A percentile compares a stretch with the other conserved stretches of the same genome.
Evolutionary conservation across 768 basidiomycete species (phyloP).

Genomic region (Rhodosporidiobolus sp.): DNA sequence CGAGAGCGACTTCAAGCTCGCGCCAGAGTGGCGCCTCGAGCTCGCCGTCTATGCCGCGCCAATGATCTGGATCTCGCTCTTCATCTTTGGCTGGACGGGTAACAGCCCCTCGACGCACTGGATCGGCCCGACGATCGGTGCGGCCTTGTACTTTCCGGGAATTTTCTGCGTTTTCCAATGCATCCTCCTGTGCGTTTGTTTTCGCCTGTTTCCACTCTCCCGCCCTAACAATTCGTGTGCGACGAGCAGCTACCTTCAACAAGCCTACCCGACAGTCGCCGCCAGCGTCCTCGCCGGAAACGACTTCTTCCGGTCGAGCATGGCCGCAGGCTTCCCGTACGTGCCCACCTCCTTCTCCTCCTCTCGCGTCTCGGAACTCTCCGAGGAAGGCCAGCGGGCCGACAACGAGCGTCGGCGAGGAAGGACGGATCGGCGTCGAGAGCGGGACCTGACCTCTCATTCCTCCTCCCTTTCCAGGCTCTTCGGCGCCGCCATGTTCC

Average conservation of each 20-base stretch:
- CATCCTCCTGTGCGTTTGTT: slow-evolving; percentile 16
- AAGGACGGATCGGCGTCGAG: too few species aligned
- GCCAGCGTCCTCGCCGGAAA: slow-evolving; percentile 48
- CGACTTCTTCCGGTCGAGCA: slow-evolving; percentile 47
- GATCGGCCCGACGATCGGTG: slow-evolving; percentile 38
- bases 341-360: slow-evolving; percentile 13
- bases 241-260: background rate
- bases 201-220: background rate
- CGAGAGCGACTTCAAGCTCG: slow-evolving; percentile 6
- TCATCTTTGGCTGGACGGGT: slow-evolving; percentile 29
- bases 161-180: slow-evolving; percentile 34
- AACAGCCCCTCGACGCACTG: slow-evolving; percentile 20
- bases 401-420: too few species aligned
- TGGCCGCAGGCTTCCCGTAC: slow-evolving; percentile 41
- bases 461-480: slow-evolving; percentile 14
- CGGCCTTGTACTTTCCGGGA: slow-evolving; percentile 32
- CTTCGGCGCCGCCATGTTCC: slow-evolving; percentile 46
- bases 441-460: background rate
- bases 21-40: slow-evolving; percentile 32
- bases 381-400: too few species aligned
- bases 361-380: background rate
- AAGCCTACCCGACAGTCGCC: slow-evolving; percentile 41
- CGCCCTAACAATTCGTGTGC: background rate
- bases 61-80: slow-evolving; percentile 22
- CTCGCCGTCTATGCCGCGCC: slow-evolving; percentile 29